phyloP scores from a whole-genome alignment of 352 stramenopile genomes.

The Globisporangium emineosum region DNA sequence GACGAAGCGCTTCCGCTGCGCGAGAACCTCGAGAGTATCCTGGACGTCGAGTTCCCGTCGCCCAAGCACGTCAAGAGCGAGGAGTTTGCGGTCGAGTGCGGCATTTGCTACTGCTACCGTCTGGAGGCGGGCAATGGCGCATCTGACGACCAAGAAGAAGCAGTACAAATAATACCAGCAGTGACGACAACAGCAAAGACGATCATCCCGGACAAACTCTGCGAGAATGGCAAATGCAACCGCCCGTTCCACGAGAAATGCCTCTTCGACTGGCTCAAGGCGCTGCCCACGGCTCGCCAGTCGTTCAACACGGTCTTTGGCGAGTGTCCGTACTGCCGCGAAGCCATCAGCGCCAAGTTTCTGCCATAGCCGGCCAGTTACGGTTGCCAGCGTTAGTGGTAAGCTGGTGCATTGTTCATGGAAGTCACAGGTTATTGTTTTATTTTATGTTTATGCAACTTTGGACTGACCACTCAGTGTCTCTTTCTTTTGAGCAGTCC shows the following conservation, averaged over 20 bases:
- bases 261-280: conserved; percentile 88
- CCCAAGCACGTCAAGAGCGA: conserved; percentile 43
- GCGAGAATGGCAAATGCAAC: conserved; percentile 82
- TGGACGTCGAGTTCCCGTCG: conserved; percentile 62
- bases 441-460: background rate
- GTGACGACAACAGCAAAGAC: conserved; percentile 16
- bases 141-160: background rate
- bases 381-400: background rate
- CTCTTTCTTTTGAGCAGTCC: background rate
- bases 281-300: conserved; percentile 81
- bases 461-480: background rate
- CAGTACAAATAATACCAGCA: background rate
- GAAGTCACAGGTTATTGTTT: background rate
- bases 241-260: conserved; percentile 87
- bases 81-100: conserved; percentile 82
- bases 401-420: background rate
- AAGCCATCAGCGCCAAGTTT: conserved; percentile 82
- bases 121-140: conserved; percentile 29
- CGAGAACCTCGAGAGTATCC: conserved; percentile 65
- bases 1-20: conserved; percentile 42
- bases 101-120: conserved; percentile 88
- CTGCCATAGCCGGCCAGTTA: conserved; percentile 16
- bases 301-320: conserved; percentile 91
- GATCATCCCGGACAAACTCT: conserved; percentile 78
- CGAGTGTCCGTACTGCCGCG: conserved; percentile 88